phyloP scores from a whole-genome alignment of 1,284 basidiomycete genomes.

The Cutaneotrichosporon sp. region DNA sequence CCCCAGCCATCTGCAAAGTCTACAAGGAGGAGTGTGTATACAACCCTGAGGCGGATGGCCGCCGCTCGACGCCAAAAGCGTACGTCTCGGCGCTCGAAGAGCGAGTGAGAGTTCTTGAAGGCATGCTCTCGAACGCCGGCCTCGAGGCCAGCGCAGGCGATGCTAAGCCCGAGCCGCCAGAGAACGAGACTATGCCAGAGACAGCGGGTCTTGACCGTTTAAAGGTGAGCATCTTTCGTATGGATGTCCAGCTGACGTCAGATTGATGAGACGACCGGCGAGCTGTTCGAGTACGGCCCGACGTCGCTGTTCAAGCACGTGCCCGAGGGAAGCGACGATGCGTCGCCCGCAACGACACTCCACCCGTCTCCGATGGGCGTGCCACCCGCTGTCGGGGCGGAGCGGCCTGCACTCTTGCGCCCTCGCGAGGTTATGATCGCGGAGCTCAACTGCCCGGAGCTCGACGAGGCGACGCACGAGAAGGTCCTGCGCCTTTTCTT shows the following conservation, averaged over 20 bases:
- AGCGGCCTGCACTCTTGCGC: slow-evolving; percentile 15
- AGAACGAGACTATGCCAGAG: slow-evolving; percentile 3
- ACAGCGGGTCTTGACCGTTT: slow-evolving; percentile 17
- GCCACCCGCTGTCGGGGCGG: neutral
- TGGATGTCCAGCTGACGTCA: slow-evolving; percentile 4
- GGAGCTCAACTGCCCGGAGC: slow-evolving; percentile 21
- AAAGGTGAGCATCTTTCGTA: slow-evolving; percentile 15
- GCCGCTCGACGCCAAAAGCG: slow-evolving; percentile 25
- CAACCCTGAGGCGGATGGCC: slow-evolving; percentile 27
- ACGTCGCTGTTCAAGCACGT: slow-evolving; percentile 24
- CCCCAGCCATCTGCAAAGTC: slow-evolving; percentile 27
- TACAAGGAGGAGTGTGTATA: slow-evolving; percentile 30
- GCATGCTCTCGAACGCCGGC: slow-evolving; percentile 18
- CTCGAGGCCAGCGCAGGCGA: slow-evolving; percentile 11
- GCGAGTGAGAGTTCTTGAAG: slow-evolving; percentile 24
- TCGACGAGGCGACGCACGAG: slow-evolving; percentile 24
- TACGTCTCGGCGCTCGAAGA: slow-evolving; percentile 27
- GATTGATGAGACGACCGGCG: slow-evolving; percentile 27
- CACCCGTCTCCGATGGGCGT: slow-evolving; percentile 7
- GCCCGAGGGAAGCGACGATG: slow-evolving; percentile 7
- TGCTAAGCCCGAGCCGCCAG: slow-evolving; percentile 11
- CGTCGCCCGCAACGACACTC: slow-evolving; percentile 3
- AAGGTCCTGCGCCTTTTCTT: slow-evolving; percentile 32
- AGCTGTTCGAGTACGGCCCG: slow-evolving; percentile 25
- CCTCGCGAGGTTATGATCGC: slow-evolving; percentile 10